Evolutionary conservation across 345 rosid genomes (phyloP), one percentile per base, ranked within the genome.

Genomic region (Cochlearia excelsa): DNA sequence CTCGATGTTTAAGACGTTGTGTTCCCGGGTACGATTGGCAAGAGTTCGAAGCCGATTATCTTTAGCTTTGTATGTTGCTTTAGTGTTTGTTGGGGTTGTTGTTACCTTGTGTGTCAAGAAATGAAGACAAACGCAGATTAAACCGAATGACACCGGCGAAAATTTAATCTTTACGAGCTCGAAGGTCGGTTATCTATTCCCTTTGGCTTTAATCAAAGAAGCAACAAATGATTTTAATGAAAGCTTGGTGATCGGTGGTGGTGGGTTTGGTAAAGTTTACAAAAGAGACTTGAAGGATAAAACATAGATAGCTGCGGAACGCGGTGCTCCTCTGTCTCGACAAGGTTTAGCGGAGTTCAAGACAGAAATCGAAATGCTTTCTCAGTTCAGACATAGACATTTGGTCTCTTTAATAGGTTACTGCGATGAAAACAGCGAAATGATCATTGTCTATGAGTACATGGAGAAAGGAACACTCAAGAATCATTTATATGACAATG

Each of bases 251-350:
- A 80, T 89, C 7, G 96, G 91, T 10, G 86, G 89, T 5, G 97
- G 99, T 60, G 99, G 97, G 2, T 89, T 89, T 9, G 94, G 97
- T 33, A 93, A 89, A 73, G 99, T 93, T 51, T 85, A 89, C 33
- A 83, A 81, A 70, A 95, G 95, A 11, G 75, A 77, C 1, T 61
- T 87, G 34, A 95, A 93, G 29, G 75, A 70, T 2, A 57, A 52
- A 10, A 70, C 67, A 5, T 78, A 82, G 66, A 95, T 86, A 1
- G 95, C 99, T 0, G 64, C 89, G 29, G 89, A 93, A 60, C 57
- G 86, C 55, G 84, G 95, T 40, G 85, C 88, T 68, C 94, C 89
- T 0, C 70, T 80, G 9, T 93, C 94, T 23, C 85, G 86, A 51
- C 97, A 93, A 65, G 94, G 97, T 27, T 73, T 93, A 4, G 74